phyloP scores from a whole-genome alignment of 305 asterid genomes.

The Stenogyne calaminthoides region DNA sequence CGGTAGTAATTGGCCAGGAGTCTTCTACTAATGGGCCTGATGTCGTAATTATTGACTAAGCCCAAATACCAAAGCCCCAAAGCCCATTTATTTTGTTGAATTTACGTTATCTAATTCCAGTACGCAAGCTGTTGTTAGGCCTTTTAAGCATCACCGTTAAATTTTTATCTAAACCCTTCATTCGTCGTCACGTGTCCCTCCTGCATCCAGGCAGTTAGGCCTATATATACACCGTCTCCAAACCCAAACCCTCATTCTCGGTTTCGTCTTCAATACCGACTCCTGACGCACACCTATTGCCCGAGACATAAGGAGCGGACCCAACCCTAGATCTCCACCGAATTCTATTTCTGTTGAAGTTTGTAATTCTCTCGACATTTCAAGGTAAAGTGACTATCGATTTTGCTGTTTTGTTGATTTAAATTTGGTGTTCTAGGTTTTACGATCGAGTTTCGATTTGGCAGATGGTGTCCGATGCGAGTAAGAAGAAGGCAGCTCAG shows the following conservation, averaged over 20 bases:
- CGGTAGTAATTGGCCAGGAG: too few species aligned
- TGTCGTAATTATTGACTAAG: neutral
- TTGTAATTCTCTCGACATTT: conserved; percentile 22
- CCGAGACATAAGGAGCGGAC: conserved; percentile 22
- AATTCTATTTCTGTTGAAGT: neutral
- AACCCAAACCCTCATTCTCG: conserved; percentile 47
- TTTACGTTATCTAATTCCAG: conserved; percentile 12
- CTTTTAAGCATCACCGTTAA: conserved; percentile 33
- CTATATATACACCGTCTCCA: conserved; percentile 33
- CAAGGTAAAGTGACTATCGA: conserved; percentile 37
- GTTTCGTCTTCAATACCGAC: conserved; percentile 18
- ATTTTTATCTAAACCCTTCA: conserved; percentile 27
- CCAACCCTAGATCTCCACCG: conserved; percentile 50
- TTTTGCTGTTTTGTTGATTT: neutral
- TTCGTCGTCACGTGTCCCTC: conserved; percentile 51
- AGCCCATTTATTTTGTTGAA: conserved; percentile 6
- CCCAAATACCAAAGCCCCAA: too few species aligned
- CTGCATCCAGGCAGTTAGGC: conserved; percentile 19
- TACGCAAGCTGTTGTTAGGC: conserved; percentile 28
- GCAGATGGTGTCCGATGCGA: conserved; percentile 99
- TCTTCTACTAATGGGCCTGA: neutral
- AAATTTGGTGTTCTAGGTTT: neutral
- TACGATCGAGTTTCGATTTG: conserved; percentile 12
- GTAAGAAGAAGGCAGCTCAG: conserved; percentile 95
- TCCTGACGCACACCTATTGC: conserved; percentile 23